Conservation (phyloP, 2,329 filamentous ascomycete species). For the Calonectria crousiana region DNA sequence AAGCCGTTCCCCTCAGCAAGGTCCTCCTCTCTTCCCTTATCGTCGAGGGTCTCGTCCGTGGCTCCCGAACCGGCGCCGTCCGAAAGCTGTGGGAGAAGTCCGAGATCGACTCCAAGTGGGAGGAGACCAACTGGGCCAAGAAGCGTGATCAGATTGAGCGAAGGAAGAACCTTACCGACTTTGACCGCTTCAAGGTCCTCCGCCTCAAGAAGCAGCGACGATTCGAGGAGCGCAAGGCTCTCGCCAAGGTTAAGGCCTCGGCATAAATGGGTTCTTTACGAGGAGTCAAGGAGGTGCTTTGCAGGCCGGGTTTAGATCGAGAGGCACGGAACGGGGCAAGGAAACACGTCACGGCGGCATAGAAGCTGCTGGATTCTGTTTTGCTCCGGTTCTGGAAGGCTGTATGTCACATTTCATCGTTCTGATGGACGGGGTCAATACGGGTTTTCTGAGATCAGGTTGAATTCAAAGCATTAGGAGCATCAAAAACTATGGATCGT, state of each 20-base stretch:
- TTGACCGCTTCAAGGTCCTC: constrained; percentile 99
- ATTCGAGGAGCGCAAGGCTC: constrained; percentile 97
- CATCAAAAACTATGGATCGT: constrained; percentile 46
- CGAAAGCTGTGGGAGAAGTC: constrained; percentile 92
- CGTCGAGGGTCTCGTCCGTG: constrained; percentile 87
- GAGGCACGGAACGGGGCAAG: constrained; percentile 51
- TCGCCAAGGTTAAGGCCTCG: constrained; percentile 90
- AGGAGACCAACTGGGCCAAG: constrained; percentile 93
- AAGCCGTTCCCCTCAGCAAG: constrained; percentile 84
- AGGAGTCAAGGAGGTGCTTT: constrained; percentile 49
- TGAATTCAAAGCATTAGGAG: constrained; percentile 54
- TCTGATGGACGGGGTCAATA: constrained; percentile 75
- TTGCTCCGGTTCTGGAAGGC: constrained; percentile 69
- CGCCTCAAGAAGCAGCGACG: constrained; percentile 99
- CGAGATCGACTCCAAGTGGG: constrained; percentile 94
- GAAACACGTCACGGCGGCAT: constrained; percentile 53
- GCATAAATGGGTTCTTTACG: constrained; percentile 68
- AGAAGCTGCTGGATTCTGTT: constrained; percentile 71
- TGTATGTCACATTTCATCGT: constrained; percentile 73
- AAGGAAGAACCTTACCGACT: constrained; percentile 94
- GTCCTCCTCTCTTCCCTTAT: constrained; percentile 91
- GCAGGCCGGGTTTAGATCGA: constrained; percentile 53
- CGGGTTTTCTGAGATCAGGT: constrained; percentile 66
- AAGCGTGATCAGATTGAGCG: constrained; percentile 87
- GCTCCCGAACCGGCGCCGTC: constrained; percentile 83